Evolutionary conservation across 2,329 filamentous ascomycete species (phyloP), one percentile per base, ranked within the genome.

Genomic region (Clonostachys rhizophaga): DNA sequence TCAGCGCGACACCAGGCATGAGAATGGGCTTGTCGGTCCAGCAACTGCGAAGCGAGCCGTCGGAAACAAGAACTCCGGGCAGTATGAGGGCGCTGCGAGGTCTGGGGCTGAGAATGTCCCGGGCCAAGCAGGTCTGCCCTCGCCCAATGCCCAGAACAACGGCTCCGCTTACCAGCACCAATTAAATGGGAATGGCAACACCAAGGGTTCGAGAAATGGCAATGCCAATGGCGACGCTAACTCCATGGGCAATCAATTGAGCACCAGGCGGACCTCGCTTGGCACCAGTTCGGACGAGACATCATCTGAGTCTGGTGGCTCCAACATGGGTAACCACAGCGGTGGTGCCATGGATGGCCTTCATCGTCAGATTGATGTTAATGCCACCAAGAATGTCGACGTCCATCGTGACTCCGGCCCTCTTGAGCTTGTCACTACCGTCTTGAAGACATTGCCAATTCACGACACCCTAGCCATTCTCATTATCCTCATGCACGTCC

Each of bases 381-480:
- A 86, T 63, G 78, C 79, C 55, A 78, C 81, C 62, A 86, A 85
- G 66, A 81, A 86, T 56, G 74, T 77, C 54, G 76, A 84, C 50
- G 77, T 86, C 47, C 86, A 87, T 60, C 84, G 84, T 56, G 83
- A 87, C 62, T 75, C 83, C 47, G 87, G 87, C 49, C 83, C 88
- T 43, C 70, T 95, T 55, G 84, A 88, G 58, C 76, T 95, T 54
- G 86, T 87, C 53, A 81, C 89, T 56, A 96, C 91, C 47, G 92
- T 97, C 58, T 81, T 97, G 64, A 84, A 84, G 59, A 90, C 91
- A 45, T 92, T 91, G 59, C 92, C 92, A 46, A 83, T 96, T 62
- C 88, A 90, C 71, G 92, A 97, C 71, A 96, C 92, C 51, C 89
- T 96, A 69, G 91, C 92, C 63, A 96, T 97, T 60, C 83, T 97